Percentiles rank a stretch among this genome's conserved stretches.
Evolutionary conservation across 208 protist genomes (phyloP).

Genomic region (Cochliopodium minus): DNA sequence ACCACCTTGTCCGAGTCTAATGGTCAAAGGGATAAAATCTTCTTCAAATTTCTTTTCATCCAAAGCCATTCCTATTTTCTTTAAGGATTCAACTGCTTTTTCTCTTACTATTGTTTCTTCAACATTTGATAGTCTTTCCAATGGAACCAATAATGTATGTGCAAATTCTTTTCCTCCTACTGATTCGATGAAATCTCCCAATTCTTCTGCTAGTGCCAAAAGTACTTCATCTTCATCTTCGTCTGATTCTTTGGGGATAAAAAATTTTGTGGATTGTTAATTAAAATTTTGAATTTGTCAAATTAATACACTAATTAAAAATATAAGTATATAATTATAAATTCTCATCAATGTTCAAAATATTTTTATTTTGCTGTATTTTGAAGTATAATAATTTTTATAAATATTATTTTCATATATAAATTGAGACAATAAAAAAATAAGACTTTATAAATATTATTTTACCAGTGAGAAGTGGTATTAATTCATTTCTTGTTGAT

Average conservation of each 20-base stretch:
- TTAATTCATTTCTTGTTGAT: constrained; percentile 77
- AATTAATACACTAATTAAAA: constrained; percentile 3
- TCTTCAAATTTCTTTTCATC: constrained; percentile 46
- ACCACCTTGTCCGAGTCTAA: constrained; percentile 61
- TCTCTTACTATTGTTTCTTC: constrained; percentile 91
- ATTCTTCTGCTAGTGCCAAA: constrained; percentile 79
- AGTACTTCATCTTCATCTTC: constrained; percentile 97
- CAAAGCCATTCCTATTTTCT: constrained; percentile 45
- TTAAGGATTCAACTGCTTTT: constrained; percentile 62
- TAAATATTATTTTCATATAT: no score
- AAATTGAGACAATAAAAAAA: no score
- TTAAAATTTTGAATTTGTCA: neutral
- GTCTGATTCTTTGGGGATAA: constrained; percentile 28
- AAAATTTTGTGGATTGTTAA: constrained; percentile 11
- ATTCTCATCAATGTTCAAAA: no score
- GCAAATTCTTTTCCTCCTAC: constrained; percentile 77
- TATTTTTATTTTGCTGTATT: no score
- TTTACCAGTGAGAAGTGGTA: constrained; percentile 85
- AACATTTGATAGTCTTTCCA: constrained; percentile 79
- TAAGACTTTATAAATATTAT: neutral
- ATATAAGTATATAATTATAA: no score
- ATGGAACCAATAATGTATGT: constrained; percentile 61
- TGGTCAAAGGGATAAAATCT: constrained; percentile 59
- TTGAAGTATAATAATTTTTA: no score
- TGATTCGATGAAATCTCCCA: constrained; percentile 83